Evolutionary conservation across 2,329 filamentous ascomycete species (phyloP), one percentile per base, ranked within the genome.

Genomic region (Chrysosphaeria jannelii): DNA sequence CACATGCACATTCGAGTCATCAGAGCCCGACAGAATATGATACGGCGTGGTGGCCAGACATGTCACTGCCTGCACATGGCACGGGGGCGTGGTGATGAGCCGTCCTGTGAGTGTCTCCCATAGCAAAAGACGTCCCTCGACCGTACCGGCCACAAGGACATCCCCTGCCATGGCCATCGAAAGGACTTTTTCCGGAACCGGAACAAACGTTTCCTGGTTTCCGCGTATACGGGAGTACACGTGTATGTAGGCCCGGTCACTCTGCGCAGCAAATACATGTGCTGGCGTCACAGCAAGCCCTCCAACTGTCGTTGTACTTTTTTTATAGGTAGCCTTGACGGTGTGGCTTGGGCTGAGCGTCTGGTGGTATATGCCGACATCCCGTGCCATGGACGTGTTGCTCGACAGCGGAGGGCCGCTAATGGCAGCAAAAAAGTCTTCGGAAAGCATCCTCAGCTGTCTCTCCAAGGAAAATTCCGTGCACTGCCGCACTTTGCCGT

Each of bases 231-330:
- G 59, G 27, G 61, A 79, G 45, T 93, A 97, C 26, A 97, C 76
- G 45, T 93, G 75, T 2, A 97, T 58, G 20, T 89, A 72, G 0
- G 78, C 75, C 44, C 90, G 93, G 32, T 79, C 78, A 23, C 70
- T 57, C 42, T 97, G 85, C 4, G 76, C 81, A 4, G 79, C 70
- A 40, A 90, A 97, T 22, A 93, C 55, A 40, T 97, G 85, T 11
- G 67, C 67, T 21, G 60, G 52, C 43, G 58, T 88, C 34, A 79
- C 56, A 14, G 76, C 79, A 26, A 97, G 49, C 34, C 74, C 69
- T 42, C 81, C 74, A 27, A 57, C 50, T 13, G 67, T 56, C n/a
- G 67, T 64, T 10, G 74, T 71, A 49, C 74, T 89, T 48, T 90
- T 93, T 54, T 91, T 93, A 55, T 85, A 79, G 22, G 67, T 58